Evolutionary conservation across 2,329 filamentous ascomycete genomes (phyloP), one percentile per base, ranked within the genome.

Genomic region (Huntiella moniliformis): DNA sequence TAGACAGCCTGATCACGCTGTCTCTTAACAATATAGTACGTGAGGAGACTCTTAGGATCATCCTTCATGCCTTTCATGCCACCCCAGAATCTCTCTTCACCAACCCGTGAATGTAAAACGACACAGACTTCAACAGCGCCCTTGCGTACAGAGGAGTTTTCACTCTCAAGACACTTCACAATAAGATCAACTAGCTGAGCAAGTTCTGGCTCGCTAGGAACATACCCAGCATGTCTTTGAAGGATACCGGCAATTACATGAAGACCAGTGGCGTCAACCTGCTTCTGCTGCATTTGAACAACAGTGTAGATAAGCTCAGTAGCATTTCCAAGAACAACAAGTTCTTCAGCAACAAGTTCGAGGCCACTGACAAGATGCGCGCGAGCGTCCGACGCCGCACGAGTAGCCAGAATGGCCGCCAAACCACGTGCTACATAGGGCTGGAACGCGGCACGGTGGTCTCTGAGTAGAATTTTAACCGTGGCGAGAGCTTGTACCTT

Each of bases 41-140:
- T 86, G 54, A 87, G 77, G 50, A 87, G 60, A 53, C 78, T 85
- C 64, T 84, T 74, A 16, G 80, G 74, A 52, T 83, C 80, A 52
- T 85, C 80, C 55, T 73, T 71, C 31, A 82, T 67, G 7, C 64
- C 69, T 48, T 67, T 72, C 54, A 86, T 66, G 17, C 70, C 68
- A 32, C 69, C 70, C 82, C 82, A 88, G 57, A 87, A 87, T 28
- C 55, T 56, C 7, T 55, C 60, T 46, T 78, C 74, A 10, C 75
- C 74, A 6, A 79, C 66, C 8, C 71, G 61, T 40, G 68, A 66
- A 57, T 86, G 79, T 50, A 86, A 61, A 49, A 77, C 74, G 18
- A 85, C 76, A 54, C 81, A 85, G n/a, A 86, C 67, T 57, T 83
- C 76, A 39, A 86, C 78, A n/a, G 81, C 79, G 50, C 82, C 81